These are phyloP conservation scores for Malassezia japonica DNA, from an alignment of 1,284 basidiomycete species.

Conservation along the genomic window DNA sequence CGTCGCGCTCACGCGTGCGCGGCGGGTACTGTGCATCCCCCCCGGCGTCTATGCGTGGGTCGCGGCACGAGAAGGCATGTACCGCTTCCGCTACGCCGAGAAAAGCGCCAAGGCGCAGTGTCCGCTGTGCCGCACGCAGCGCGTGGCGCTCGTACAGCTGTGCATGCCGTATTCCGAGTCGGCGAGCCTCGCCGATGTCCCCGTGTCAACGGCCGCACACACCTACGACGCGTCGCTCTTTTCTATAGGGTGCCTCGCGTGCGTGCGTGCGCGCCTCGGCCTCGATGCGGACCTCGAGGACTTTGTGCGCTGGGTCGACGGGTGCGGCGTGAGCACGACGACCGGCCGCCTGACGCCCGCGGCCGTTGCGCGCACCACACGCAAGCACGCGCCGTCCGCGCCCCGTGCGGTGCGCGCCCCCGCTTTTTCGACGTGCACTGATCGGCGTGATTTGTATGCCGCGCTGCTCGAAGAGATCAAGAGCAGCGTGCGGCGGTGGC, in stretches of 20 bases:
- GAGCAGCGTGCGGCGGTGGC: neutral
- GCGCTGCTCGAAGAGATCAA: neutral
- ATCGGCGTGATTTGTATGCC: neutral
- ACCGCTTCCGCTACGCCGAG: slow-evolving; percentile 13
- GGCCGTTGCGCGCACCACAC: neutral
- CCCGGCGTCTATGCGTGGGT: slow-evolving; percentile 28
- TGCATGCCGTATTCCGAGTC: neutral
- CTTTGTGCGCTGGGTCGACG: slow-evolving; percentile 18
- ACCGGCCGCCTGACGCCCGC: slow-evolving; percentile 5
- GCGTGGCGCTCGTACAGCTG: slow-evolving; percentile 3
- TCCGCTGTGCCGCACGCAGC: slow-evolving; percentile 7
- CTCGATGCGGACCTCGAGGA: slow-evolving; percentile 14
- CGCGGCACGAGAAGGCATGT: slow-evolving; percentile 25
- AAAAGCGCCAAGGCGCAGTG: slow-evolving; percentile 2
- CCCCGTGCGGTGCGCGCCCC: too few species aligned
- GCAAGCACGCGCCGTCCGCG: neutral
- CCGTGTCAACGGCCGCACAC: too few species aligned
- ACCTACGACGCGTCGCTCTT: neutral
- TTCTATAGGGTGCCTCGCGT: slow-evolving; percentile 12
- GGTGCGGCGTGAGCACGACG: slow-evolving; percentile 13
- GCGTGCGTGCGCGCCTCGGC: slow-evolving; percentile 9
- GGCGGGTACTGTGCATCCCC: slow-evolving; percentile 23
- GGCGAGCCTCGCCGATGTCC: neutral
- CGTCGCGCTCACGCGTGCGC: slow-evolving; percentile 34
- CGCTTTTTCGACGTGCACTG: neutral